Evolutionary conservation across 2,329 filamentous ascomycete genomes (phyloP).

Genomic region (Trichoderma lentiforme): DNA sequence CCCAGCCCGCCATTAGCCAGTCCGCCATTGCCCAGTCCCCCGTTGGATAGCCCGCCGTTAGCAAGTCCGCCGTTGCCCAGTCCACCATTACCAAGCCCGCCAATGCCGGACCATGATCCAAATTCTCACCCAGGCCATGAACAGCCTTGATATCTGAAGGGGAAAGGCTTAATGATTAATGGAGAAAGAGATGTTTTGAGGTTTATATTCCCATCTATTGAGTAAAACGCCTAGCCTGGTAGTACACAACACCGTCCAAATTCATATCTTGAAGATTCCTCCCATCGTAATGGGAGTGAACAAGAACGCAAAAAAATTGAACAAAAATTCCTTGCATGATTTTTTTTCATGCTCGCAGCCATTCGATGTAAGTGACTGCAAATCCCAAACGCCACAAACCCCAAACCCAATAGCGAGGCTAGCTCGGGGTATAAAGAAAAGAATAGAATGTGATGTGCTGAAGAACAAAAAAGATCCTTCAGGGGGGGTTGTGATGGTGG

Average conservation of each 20-base stretch:
- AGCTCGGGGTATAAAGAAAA: not conserved
- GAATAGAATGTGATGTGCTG: not conserved
- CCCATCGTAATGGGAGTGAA: not conserved
- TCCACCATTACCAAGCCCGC: not conserved
- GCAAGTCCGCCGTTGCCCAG: not conserved
- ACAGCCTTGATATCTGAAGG: not conserved
- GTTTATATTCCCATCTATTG: slow-evolving; percentile 22
- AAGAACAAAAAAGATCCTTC: not conserved
- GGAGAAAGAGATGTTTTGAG: not conserved
- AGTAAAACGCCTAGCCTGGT: slow-evolving; percentile 30
- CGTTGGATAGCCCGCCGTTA: not conserved
- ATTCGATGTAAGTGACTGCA: not conserved
- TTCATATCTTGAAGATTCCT: not conserved
- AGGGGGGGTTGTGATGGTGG: not conserved
- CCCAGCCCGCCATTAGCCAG: not conserved
- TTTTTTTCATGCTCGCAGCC: slow-evolving; percentile 5
- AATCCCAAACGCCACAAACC: not conserved
- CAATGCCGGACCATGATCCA: not conserved
- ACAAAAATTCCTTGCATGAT: not conserved
- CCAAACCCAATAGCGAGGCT: not conserved
- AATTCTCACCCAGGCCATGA: not conserved
- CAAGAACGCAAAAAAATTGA: not conserved
- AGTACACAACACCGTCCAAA: slow-evolving; percentile 28
- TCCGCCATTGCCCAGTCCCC: not conserved
- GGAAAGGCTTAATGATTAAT: not conserved